These are phyloP conservation scores for Boletus vinaceobasis DNA, from an alignment of 768 basidiomycete genomes.

Conservation along the genomic window DNA sequence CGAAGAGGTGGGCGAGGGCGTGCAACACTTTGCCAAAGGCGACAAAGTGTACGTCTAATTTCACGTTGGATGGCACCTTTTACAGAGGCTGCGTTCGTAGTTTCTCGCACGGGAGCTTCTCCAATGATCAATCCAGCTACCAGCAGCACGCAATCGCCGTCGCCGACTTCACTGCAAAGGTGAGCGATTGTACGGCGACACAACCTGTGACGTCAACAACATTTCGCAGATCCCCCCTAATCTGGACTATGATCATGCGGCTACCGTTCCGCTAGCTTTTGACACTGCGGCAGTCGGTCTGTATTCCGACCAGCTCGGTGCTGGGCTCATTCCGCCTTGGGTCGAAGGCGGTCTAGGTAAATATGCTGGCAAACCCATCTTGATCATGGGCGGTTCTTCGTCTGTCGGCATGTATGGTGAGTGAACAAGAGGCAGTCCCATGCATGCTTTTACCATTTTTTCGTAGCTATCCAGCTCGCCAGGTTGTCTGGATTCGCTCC, in stretches of 20 bases:
- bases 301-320: conserved; percentile 38
- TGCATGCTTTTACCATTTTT: conserved; percentile 1
- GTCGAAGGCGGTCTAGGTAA: conserved; percentile 30
- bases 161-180: conserved; percentile 38
- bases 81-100: not conserved
- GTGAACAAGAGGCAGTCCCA: not conserved
- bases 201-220: conserved; percentile 5
- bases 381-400: conserved; percentile 48
- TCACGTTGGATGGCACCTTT: not conserved
- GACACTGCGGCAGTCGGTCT: conserved; percentile 48
- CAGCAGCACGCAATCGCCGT: conserved; percentile 40
- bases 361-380: conserved; percentile 39
- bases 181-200: not conserved
- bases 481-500: conserved; percentile 39
- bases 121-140: conserved; percentile 31
- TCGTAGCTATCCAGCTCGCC: conserved; percentile 39
- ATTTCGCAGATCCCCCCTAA: conserved; percentile 40
- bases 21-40: conserved; percentile 34
- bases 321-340: conserved; percentile 39
- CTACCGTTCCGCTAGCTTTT: conserved; percentile 46
- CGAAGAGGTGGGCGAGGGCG: conserved; percentile 36
- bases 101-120: conserved; percentile 29
- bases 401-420: conserved; percentile 48
- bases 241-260: conserved; percentile 41
- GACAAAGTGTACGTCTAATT: conserved; percentile 36